These are phyloP conservation scores for Magnaporthales sp. DNA, from an alignment of 2,329 filamentous ascomycete genomes.

Conservation along the genomic window DNA sequence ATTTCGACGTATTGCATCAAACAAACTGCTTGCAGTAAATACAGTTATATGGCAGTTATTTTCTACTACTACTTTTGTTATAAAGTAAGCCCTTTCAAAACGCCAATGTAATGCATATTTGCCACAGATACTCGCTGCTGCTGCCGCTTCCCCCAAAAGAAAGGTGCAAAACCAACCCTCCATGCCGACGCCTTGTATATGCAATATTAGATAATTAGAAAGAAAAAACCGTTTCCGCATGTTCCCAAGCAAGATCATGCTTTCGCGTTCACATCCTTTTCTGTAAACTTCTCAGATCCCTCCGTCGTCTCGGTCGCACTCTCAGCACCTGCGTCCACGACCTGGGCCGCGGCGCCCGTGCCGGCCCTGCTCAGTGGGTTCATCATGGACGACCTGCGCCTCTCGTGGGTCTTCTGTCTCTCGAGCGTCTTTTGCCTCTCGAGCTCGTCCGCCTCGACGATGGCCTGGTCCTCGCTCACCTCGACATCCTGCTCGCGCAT, in stretches of 20 bases:
- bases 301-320: background rate
- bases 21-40: too few species aligned
- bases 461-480: conserved; percentile 20
- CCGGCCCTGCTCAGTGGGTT: background rate
- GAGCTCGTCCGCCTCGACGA: conserved; percentile 14
- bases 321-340: background rate
- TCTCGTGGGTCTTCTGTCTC: background rate
- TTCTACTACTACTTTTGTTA: too few species aligned
- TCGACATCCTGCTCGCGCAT: conserved; percentile 24
- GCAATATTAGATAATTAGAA: too few species aligned
- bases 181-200: too few species aligned
- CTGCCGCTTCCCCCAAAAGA: too few species aligned
- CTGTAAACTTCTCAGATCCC: background rate
- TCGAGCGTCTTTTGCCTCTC: conserved; percentile 8
- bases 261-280: background rate
- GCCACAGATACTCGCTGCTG: too few species aligned
- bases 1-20: too few species aligned
- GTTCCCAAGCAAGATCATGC: background rate
- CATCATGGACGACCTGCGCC: background rate
- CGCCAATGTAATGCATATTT: too few species aligned
- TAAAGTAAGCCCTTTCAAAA: too few species aligned
- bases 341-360: background rate
- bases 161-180: too few species aligned
- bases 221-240: background rate
- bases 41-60: too few species aligned